These are phyloP conservation scores for Chamaecyparis obtusa DNA, from an alignment of 75 land plant species.

Conservation along the genomic window DNA sequence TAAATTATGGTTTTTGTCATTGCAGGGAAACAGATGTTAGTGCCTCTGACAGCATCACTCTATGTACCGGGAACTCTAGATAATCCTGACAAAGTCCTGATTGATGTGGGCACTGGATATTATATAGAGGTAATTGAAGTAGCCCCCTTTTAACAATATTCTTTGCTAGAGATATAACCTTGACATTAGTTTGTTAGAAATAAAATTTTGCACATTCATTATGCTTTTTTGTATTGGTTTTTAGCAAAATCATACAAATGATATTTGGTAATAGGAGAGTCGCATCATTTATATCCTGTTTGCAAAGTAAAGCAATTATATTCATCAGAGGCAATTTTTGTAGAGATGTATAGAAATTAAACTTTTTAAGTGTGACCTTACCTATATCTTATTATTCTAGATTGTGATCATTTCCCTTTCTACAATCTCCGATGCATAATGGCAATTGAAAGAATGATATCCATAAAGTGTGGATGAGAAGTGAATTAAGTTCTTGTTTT, in stretches of 20 bases:
- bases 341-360: neutral
- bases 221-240: neutral
- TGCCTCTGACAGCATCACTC: constrained; percentile 95
- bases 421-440: neutral
- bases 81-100: constrained; percentile 74
- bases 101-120: constrained; percentile 98
- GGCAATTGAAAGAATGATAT: neutral
- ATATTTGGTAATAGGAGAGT: neutral
- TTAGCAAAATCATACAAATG: neutral
- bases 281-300: neutral
- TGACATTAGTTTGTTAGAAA: neutral
- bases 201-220: neutral
- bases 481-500: neutral
- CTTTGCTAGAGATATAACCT: neutral
- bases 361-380: neutral
- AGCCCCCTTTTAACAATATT: neutral
- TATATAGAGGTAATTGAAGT: constrained; percentile 71
- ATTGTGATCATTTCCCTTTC: neutral
- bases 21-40: constrained; percentile 87
- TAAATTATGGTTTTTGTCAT: neutral
- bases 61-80: constrained; percentile 90
- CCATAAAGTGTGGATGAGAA: neutral
- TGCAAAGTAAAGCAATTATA: neutral
- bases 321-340: neutral
- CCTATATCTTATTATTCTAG: neutral